Base-by-base conservation (phyloP, 176 grass and related monocot genomes). In the Themeda triandra region DNA sequence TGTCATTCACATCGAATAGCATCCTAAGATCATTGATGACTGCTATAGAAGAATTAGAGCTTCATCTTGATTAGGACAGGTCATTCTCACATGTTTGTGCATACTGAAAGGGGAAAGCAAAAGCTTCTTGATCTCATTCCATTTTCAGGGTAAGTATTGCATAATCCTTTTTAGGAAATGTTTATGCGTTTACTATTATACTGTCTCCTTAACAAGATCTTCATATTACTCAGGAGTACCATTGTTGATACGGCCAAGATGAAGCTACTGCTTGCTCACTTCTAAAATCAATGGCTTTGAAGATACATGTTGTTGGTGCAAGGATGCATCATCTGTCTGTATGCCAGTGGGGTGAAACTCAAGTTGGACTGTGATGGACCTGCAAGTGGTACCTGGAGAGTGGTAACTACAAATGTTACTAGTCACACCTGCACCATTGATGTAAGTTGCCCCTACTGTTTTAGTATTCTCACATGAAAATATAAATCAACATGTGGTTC, bases 311-410 rank as follows among this genome's bases (percentile, higher is more conserved):
- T 80, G 88, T 96, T 81, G 96, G 96, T 67, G 89, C 89, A 66
- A 82, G 88, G 66, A 99, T 99, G 96, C 93, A 99, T 77, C 89
- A 89, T 80, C 87, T 99, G 64, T 94, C 96, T 86, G 96, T 99
- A 60, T 99, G 96, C 79, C 91, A 99, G 40, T 99, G 96, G 93
- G 83, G 91, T 96, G 69, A 99, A 99, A 65, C 88, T 99, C 68
- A 85, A 82, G 63, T 87, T 99, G 73, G 88, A 88, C 13, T 88
- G 89, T 19, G 87, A 91, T 81, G 93, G 96, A 24, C 80, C 85
- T 10, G 85, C 96, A 39, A 83, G 77, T 90, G 93, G 96, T 87
- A 85, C 86, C 82, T 99, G 96, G 96, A 94, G 96, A 85, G 80
- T 96, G 42, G 93, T 92, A 67, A 92, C 91, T 24, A 94, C 93